Evolutionary conservation across 495 filamentous ascomycete genomes (phyloP).

Genomic region (Penicillium desertorum): DNA sequence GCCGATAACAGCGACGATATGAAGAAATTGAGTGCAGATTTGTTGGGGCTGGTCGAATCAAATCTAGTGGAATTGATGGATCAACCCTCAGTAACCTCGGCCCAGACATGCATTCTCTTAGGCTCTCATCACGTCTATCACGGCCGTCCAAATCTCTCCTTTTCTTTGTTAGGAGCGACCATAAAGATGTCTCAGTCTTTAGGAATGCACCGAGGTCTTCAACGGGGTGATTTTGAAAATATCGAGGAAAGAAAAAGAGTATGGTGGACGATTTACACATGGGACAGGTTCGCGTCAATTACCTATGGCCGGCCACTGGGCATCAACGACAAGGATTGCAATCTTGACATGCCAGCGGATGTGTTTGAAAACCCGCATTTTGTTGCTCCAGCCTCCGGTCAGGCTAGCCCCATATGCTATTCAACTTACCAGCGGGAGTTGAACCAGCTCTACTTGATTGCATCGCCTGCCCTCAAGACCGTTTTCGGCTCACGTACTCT

Average conservation of each 20-base stretch:
- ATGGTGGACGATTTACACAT: constrained; percentile 43
- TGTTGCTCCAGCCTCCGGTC: neutral
- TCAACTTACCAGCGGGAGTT: constrained; percentile 36
- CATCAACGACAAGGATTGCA: constrained; percentile 40
- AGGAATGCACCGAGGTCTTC: constrained; percentile 32
- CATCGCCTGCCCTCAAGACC: constrained; percentile 29
- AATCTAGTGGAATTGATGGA: constrained; percentile 39
- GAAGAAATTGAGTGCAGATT: constrained; percentile 14
- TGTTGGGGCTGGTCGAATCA: constrained; percentile 24
- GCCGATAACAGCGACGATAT: constrained; percentile 15
- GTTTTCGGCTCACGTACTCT: constrained; percentile 34
- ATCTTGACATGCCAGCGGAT: constrained; percentile 34
- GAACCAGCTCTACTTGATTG: constrained; percentile 35
- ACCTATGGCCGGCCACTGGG: constrained; percentile 36
- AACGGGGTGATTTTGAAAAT: constrained; percentile 21
- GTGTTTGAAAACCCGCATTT: constrained; percentile 28
- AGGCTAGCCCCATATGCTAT: constrained; percentile 23
- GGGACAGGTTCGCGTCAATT: constrained; percentile 39
- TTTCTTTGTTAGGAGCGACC: constrained; percentile 36
- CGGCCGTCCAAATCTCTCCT: constrained; percentile 36
- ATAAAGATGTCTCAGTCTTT: constrained; percentile 37
- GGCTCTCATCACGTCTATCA: constrained; percentile 40
- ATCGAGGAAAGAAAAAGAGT: constrained; percentile 36
- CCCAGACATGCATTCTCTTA: constrained; percentile 34
- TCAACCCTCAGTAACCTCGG: constrained; percentile 28